phyloP scores from a whole-genome alignment of 345 rosid genomes.

The Melastoma malabathricum region DNA sequence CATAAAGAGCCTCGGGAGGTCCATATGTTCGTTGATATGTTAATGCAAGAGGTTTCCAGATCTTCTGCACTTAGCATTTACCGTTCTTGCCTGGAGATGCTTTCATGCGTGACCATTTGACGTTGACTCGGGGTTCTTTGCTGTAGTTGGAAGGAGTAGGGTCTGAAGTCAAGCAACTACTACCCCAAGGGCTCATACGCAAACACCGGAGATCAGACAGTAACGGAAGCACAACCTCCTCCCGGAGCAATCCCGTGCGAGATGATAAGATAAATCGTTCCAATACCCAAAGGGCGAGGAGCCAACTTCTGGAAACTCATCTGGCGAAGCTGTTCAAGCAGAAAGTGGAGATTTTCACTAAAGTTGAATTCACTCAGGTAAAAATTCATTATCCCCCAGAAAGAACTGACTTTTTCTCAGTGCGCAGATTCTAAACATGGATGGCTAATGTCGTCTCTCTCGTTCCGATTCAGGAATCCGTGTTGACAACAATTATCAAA shows the following conservation, averaged over 20 bases:
- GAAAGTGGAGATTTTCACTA: conserved; percentile 93
- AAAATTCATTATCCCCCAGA: conserved; percentile 4
- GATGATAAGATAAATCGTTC: conserved; percentile 63
- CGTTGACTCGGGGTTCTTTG: conserved; percentile 4
- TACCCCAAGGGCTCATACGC: conserved; percentile 63
- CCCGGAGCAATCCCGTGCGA: conserved; percentile 70
- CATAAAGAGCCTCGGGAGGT: conserved; percentile 99
- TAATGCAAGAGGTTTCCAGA: conserved; percentile 72
- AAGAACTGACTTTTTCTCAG: background rate
- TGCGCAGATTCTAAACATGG: conserved; percentile 5
- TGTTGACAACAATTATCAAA: conserved; percentile 56
- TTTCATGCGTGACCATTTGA: background rate
- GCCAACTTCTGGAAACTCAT: conserved; percentile 97
- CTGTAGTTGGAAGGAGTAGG: conserved; percentile 55
- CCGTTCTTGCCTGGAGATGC: background rate
- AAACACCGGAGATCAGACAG: conserved; percentile 85
- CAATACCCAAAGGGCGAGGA: conserved; percentile 70
- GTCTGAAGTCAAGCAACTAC: conserved; percentile 70
- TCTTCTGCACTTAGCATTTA: background rate
- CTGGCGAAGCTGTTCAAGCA: conserved; percentile 97
- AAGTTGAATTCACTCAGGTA: conserved; percentile 92
- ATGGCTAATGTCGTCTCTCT: background rate
- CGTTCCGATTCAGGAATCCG: conserved; percentile 60
- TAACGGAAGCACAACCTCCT: conserved; percentile 84
- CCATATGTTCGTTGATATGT: conserved; percentile 91